Base-by-base conservation (phyloP, 257 asterid species). In the Solanum lycopersicoides region DNA sequence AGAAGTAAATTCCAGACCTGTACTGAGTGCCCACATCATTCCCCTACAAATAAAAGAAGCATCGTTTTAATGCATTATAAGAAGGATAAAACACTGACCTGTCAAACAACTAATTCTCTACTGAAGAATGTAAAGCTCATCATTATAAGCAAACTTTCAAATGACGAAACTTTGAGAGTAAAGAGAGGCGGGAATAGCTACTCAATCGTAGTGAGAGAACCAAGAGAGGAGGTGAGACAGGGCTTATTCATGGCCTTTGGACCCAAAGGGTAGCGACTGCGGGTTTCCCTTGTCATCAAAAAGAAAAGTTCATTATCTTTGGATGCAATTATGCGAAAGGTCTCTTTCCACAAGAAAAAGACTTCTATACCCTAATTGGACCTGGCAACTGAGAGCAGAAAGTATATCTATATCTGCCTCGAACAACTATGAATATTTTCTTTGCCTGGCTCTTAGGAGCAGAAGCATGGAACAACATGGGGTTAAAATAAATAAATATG, bases 11-110 rank as follows among this genome's bases (percentile, higher is more conserved):
- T 60, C 98, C 98, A 4, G 99, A 95, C 87, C 99, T 88, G 92
- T 97, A 97, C 66, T 95, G 99, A 41, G 96, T 94, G 86, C 98
- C 99, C 65, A 95, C 98, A 59, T 97, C 99, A 66, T 93, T 93
- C 12, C 99, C 99, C 99, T 95, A 93, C 92, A 87, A 80, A 39
- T 9, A 37, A 79, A 76, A 21, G 30, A 32, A 83, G 84, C 84
- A 45, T 79, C 65, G n/a, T 44, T 41, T 88, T 69, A 50, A 68
- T 66, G 71, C 74, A 21, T 65, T 37, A 28, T 13, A 44, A 77
- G 60, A 42, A 77, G 83, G 39, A 45, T 28, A 45, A 79, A 45
- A 15, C 66, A 79, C 66, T 9, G 66, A 45, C 63, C 66, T 79
- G 42, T 45, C 84, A 79, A 79, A 37, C 25, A 45, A 45, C 23